Conservation (phyloP, 2,329 filamentous ascomycete genomes). For the Verticillium tricorpus region DNA sequence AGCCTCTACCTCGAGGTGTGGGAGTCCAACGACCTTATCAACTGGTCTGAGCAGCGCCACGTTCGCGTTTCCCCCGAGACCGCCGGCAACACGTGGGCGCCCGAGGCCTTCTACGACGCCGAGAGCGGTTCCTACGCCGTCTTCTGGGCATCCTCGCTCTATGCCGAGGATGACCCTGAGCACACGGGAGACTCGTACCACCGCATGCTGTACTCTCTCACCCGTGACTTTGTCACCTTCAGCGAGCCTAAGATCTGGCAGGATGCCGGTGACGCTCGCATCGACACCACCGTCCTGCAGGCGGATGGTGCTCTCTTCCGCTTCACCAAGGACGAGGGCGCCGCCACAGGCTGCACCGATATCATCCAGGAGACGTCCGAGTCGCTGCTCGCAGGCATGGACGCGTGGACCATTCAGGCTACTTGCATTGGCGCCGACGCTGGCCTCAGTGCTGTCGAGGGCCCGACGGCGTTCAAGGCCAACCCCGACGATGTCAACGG, state of each 20-base stretch:
- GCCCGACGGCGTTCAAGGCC: constrained; percentile 46
- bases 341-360: constrained; percentile 44
- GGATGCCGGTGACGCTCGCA: constrained; percentile 44
- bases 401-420: constrained; percentile 37
- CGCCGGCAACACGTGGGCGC: constrained; percentile 51
- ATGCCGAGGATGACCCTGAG: constrained; percentile 30
- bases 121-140: constrained; percentile 35
- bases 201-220: constrained; percentile 48
- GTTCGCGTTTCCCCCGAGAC: constrained; percentile 41
- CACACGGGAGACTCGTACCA: constrained; percentile 41
- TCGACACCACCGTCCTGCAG: constrained; percentile 47
- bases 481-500: constrained; percentile 45
- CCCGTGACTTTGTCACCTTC: constrained; percentile 45
- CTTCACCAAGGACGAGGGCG: constrained; percentile 52
- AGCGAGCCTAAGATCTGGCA: constrained; percentile 44
- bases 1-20: constrained; percentile 49
- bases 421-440: constrained; percentile 47
- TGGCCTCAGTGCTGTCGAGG: constrained; percentile 43
- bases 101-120: constrained; percentile 45
- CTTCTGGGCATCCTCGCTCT: constrained; percentile 42
- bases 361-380: constrained; percentile 48
- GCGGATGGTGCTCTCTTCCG: constrained; percentile 39
- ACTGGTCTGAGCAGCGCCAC: constrained; percentile 47
- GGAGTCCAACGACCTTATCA: constrained; percentile 45
- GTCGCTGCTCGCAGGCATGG: constrained; percentile 32